Base-by-base conservation (phyloP, 345 rosid species). In the Eucalyptus cloeziana region DNA sequence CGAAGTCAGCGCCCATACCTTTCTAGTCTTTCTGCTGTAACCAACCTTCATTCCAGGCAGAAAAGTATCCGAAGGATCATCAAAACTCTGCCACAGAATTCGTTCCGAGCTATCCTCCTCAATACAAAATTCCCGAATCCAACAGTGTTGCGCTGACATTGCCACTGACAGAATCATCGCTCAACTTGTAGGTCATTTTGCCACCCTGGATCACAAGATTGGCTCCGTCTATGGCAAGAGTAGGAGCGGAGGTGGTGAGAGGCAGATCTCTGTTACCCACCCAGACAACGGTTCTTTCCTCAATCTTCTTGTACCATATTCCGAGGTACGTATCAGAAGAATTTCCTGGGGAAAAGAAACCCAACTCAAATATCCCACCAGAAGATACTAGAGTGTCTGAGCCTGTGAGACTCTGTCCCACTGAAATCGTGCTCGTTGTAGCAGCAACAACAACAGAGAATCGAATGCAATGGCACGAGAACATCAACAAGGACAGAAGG, bases 1-100 rank as follows among this genome's bases (percentile, higher is more conserved):
- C 8, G 88, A 33, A 0, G 83, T 87, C 13, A 87, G 85, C 40
- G 45, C 71, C 88, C 88, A 87, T 16, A 2, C 22, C 37, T 67
- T 87, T 87, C 47, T 22, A 13, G 88, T 67, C 83, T 15, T 11
- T 62, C 37, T 64, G 25, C 25, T 71, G 14, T 85, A 87, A 47
- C 95, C 93, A 88, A 44, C 91, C 51, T 92, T 94, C 95, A 93
- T 94, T 56, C 90, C 94, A 8, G 93, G 92, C 31, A 94, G 86
- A 85, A 93, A 27, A 27, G 92, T 93, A 86, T 92, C 90, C 2
- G 92, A 90, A 24, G 94, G 94, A 21, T 89, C 5, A 86, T 93
- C 95, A 60, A 94, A 94, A 87, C 97, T 95, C 89, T 95, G 94
- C 97, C 97, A 95, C 7, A 90, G 11, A 2, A 12, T 88, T 31